phyloP scores from a whole-genome alignment of 768 basidiomycete species.

The Phlegmacium glaucopus region DNA sequence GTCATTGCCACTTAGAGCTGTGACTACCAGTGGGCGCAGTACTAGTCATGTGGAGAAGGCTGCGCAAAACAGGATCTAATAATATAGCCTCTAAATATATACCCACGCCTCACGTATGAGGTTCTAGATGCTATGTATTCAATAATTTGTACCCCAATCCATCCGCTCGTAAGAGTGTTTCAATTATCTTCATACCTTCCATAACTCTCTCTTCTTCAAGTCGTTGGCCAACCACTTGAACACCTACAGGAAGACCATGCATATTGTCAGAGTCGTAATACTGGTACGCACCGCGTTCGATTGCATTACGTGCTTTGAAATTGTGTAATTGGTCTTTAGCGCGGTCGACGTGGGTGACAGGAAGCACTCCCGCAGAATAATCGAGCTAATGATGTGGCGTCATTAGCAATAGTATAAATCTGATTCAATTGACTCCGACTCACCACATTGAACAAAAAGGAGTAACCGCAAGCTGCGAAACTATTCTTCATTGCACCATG shows the following conservation, averaged over 20 bases:
- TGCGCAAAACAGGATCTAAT: no score
- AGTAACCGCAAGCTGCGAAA: conserved; percentile 54
- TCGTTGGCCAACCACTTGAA: conserved; percentile 56
- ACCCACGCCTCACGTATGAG: no score
- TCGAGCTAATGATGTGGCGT: conserved; percentile 23
- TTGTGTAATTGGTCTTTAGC: conserved; percentile 34
- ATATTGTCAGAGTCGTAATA: conserved; percentile 51
- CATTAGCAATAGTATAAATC: background rate
- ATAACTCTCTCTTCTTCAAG: conserved; percentile 66
- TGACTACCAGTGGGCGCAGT: no score
- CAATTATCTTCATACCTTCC: conserved; percentile 54
- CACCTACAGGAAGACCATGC: conserved; percentile 57
- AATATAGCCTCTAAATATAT: no score
- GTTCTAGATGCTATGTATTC: no score
- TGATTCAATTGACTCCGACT: conserved; percentile 12
- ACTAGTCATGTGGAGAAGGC: no score
- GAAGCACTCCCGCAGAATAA: conserved; percentile 52
- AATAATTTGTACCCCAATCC: conserved; percentile 15
- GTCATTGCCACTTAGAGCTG: no score
- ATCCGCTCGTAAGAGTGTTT: conserved; percentile 27
- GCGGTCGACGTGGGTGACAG: conserved; percentile 51
- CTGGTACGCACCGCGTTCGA: conserved; percentile 44
- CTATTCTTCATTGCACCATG: conserved; percentile 51
- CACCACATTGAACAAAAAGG: conserved; percentile 61
- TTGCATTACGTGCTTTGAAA: conserved; percentile 37